Base-by-base conservation (phyloP, 2,329 filamentous ascomycete genomes). In the Fusarium torreyae region DNA sequence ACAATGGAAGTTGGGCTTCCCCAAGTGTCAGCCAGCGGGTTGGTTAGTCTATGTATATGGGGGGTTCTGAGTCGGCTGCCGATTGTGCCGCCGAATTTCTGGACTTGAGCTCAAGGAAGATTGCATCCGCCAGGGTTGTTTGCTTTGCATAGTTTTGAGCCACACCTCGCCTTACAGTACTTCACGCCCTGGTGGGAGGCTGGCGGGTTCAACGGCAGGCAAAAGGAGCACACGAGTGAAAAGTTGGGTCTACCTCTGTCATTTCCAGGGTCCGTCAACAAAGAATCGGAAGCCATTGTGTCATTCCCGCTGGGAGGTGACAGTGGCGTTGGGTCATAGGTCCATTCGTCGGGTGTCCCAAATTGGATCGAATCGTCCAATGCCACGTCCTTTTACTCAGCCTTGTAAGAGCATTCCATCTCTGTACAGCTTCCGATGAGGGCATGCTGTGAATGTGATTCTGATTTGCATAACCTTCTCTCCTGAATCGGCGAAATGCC, bases 261-360 rank as follows among this genome's bases (percentile, higher is more conserved):
- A 49, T 57, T 53, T 56, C 43, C 57, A 68, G 63, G 55, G 63
- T 36, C 61, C 51, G 45, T 45, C 34, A 64, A 53, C 51, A 68
- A 57, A 70, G 42, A 46, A 58, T 44, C 49, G 51, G 63, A 68
- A 60, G 57, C 61, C 66, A 71, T 70, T 69, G 71, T 72, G 59
- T 58, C 66, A 74, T 74, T 67, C 53, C 42, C 57, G 54, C 53
- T 59, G 48, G 56, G 45, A 68, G 51, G 71, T 74, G 71, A 74
- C 72, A 72, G 71, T 73, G 69, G 71, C 67, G 71, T 63, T 58
- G 55, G 71, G 65, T 63, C 57, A 57, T 63, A 52, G 62, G 56
- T 58, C 39, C 58, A 66, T 62, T 31, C 49, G 65, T 69, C 38
- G 53, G 50, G 49, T 61, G 40, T 60, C 70, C 69, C 62, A 36